These are phyloP conservation scores for Amylocystis lapponica DNA, from an alignment of 768 basidiomycete genomes.

Conservation along the genomic window DNA sequence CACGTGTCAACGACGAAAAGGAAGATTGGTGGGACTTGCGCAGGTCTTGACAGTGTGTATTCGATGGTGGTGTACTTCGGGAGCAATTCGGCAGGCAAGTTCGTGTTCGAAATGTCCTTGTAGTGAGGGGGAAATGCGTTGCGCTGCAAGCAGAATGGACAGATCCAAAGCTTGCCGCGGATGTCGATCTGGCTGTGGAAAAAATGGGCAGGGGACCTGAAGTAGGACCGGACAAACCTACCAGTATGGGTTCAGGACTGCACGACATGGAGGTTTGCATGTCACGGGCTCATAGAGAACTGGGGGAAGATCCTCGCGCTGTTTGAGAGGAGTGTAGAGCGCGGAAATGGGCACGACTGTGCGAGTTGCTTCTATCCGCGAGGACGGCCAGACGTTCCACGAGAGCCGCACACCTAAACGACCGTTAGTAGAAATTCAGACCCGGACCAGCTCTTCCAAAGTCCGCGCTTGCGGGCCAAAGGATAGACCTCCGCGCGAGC, in stretches of 20 bases:
- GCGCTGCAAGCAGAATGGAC: constrained; percentile 94
- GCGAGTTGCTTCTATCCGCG: constrained; percentile 94
- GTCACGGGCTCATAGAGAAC: constrained; percentile 98
- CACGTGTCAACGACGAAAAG: constrained; percentile 97
- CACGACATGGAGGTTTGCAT: constrained; percentile 96
- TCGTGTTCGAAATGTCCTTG: constrained; percentile 96
- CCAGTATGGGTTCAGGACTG: constrained; percentile 98
- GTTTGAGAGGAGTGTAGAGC: constrained; percentile 92
- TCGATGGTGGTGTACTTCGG: constrained; percentile 99
- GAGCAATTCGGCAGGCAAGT: constrained; percentile 91
- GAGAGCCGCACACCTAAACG: constrained; percentile 82
- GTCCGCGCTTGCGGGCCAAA: no score
- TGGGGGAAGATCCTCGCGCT: constrained; percentile 89
- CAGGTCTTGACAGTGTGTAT: constrained; percentile 92
- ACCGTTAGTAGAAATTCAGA: background rate
- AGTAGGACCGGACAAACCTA: constrained; percentile 30
- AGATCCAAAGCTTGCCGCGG: constrained; percentile 98
- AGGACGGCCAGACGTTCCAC: constrained; percentile 99
- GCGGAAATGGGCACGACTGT: constrained; percentile 99
- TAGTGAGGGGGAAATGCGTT: constrained; percentile 98
- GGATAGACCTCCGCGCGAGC: no score
- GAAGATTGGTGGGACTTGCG: constrained; percentile 92
- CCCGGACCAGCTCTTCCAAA: no score
- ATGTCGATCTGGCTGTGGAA: constrained; percentile 90
- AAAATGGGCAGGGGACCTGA: constrained; percentile 4